phyloP scores from a whole-genome alignment of 1,284 basidiomycete genomes.

The Waitea zeae region DNA sequence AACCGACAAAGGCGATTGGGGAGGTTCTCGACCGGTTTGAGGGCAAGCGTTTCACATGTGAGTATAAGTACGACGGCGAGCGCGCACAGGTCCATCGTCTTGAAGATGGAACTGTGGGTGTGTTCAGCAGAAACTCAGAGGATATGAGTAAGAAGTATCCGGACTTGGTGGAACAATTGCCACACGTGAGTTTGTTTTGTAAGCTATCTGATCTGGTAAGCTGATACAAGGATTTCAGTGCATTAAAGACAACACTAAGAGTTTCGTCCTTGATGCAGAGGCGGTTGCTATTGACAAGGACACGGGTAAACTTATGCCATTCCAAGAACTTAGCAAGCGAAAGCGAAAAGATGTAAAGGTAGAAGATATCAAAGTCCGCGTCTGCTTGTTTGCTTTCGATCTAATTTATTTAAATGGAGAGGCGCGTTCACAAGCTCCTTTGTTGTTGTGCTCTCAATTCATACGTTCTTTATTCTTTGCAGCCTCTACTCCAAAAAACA shows the following conservation, averaged over 20 bases:
- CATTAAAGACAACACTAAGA: conserved; percentile 65
- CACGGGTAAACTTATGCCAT: conserved; percentile 78
- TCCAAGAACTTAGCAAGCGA: conserved; percentile 90
- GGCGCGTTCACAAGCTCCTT: conserved; percentile 26
- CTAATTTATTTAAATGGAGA: conserved; percentile 89
- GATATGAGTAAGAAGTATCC: conserved; percentile 99
- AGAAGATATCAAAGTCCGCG: conserved; percentile 90
- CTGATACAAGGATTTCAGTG: conserved; percentile 31
- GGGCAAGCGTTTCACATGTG: conserved; percentile 90
- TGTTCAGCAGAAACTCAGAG: conserved; percentile 96
- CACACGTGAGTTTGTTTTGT: conserved; percentile 33
- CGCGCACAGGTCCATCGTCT: conserved; percentile 87
- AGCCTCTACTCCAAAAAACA: conserved; percentile 53
- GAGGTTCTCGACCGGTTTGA: conserved; percentile 98
- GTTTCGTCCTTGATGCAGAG: conserved; percentile 92
- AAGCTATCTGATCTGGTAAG: not conserved
- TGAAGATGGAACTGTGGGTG: conserved; percentile 62
- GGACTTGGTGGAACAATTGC: conserved; percentile 87
- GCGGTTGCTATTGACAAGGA: conserved; percentile 89
- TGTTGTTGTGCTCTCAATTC: not conserved
- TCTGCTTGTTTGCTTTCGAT: conserved; percentile 94
- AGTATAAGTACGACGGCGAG: conserved; percentile 99
- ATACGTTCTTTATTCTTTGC: conserved; percentile 3
- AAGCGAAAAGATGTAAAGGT: conserved; percentile 97
- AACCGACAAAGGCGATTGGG: conserved; percentile 97